Percentiles rank a stretch among this genome's conserved stretches.
Conservation (phyloP, 441 rosid genomes). For the Jatropha podagrica region DNA sequence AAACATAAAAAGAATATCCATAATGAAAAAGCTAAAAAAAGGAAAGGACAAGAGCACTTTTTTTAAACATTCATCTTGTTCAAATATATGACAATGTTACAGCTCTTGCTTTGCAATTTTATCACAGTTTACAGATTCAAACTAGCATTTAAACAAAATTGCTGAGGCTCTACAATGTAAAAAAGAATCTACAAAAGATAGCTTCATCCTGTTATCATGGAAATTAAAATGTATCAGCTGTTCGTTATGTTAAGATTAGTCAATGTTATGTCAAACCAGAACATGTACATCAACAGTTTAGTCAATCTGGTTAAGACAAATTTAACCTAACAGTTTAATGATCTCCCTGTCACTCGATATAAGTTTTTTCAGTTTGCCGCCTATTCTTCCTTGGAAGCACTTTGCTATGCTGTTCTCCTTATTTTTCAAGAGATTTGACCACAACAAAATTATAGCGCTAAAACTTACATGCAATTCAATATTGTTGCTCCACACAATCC, state of each 20-base stretch:
- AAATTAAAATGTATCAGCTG: not conserved
- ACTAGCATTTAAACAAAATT: not conserved
- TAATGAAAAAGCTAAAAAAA: constrained; percentile 8
- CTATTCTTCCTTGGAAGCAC: not conserved
- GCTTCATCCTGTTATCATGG: not conserved
- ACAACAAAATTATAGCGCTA: not conserved
- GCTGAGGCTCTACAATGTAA: not conserved
- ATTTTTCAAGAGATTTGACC: not conserved
- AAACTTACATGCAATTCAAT: not conserved
- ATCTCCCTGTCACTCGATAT: not conserved
- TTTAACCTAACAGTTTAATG: not conserved
- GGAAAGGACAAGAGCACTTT: not conserved
- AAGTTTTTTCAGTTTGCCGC: not conserved
- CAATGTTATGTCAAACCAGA: not conserved
- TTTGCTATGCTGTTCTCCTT: not conserved
- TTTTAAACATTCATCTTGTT: not conserved
- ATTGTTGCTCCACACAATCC: not conserved
- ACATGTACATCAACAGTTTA: not conserved
- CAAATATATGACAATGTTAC: not conserved
- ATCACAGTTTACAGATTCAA: not conserved
- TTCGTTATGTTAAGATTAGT: no score
- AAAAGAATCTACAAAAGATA: not conserved
- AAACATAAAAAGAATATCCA: constrained; percentile 15
- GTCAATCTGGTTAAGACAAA: not conserved
- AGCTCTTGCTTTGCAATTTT: not conserved